phyloP scores from a whole-genome alignment of 176 grass and related monocot species.

The Saccharum officinarum region DNA sequence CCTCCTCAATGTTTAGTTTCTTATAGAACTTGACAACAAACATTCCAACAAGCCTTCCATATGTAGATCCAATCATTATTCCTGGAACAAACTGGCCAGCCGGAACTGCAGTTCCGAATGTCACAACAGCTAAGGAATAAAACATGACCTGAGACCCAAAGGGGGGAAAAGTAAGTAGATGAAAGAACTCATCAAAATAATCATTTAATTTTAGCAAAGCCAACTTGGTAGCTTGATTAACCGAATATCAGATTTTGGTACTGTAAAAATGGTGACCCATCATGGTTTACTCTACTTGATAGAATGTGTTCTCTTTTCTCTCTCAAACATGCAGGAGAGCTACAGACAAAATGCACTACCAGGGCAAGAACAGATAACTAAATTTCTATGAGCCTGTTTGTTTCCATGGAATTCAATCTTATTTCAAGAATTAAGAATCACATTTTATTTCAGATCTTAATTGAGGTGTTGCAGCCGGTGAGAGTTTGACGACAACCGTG shows the following conservation, averaged over 20 bases:
- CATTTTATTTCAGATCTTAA: no score
- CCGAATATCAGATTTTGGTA: not conserved
- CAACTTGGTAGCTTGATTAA: not conserved
- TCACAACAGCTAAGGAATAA: slow-evolving; percentile 91
- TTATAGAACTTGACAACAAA: slow-evolving; percentile 92
- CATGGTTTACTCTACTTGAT: not conserved
- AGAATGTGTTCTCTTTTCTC: not conserved
- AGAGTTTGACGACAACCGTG: not conserved
- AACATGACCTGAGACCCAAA: slow-evolving; percentile 81
- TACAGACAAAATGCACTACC: not conserved
- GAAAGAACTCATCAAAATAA: slow-evolving; percentile 1
- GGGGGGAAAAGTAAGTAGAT: not conserved
- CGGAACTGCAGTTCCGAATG: slow-evolving; percentile 98
- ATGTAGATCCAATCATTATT: slow-evolving; percentile 99
- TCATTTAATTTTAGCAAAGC: not conserved
- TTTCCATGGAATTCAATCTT: no score
- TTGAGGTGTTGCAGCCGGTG: not conserved
- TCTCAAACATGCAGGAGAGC: not conserved
- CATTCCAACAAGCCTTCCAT: slow-evolving; percentile 99
- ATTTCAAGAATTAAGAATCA: no score
- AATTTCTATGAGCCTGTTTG: no score
- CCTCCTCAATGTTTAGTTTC: slow-evolving; percentile 92
- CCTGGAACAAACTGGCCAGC: slow-evolving; percentile 98
- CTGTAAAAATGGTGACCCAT: not conserved
- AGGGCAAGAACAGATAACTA: not conserved